A percentile compares a stretch with the other conserved stretches of the same genome.
These are phyloP conservation scores for Pisolithus sp. DNA, from an alignment of 768 basidiomycete species.

Conservation along the genomic window DNA sequence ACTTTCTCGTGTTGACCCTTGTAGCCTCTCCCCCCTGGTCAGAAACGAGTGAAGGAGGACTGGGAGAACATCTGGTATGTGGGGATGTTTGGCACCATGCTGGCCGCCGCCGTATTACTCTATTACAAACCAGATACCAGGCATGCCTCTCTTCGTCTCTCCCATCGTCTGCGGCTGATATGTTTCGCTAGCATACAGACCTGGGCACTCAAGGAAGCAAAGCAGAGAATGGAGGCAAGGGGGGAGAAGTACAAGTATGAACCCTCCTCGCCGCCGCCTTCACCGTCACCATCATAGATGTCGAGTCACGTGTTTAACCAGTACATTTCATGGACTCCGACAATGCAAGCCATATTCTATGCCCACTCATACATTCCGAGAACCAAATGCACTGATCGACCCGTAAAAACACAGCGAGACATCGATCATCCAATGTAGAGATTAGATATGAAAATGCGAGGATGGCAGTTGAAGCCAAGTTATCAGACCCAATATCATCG, in stretches of 20 bases:
- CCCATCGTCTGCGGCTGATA: neutral
- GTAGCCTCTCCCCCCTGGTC: constrained; percentile 71
- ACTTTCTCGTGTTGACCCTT: constrained; percentile 1
- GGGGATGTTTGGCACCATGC: constrained; percentile 89
- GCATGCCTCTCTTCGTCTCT: constrained; percentile 36
- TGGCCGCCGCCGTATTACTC: constrained; percentile 62
- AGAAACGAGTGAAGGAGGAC: constrained; percentile 80
- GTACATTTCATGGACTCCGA: neutral
- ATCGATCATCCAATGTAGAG: neutral
- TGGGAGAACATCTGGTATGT: constrained; percentile 91
- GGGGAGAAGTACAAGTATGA: constrained; percentile 86
- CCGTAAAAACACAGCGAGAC: neutral
- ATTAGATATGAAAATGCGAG: neutral
- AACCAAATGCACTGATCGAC: too few species aligned
- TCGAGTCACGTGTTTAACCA: neutral
- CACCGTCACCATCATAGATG: neutral
- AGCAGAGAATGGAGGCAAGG: constrained; percentile 85
- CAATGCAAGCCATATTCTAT: neutral
- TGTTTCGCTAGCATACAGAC: constrained; percentile 63
- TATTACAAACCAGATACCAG: constrained; percentile 94
- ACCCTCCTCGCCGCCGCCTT: constrained; percentile 35
- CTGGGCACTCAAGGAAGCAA: constrained; percentile 89
- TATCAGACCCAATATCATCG: neutral
- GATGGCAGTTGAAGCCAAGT: constrained; percentile 22
- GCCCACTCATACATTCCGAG: neutral